These are phyloP conservation scores for Sugiyamaella chiloensis DNA, from an alignment of 805 yeast species.

Conservation along the genomic window DNA sequence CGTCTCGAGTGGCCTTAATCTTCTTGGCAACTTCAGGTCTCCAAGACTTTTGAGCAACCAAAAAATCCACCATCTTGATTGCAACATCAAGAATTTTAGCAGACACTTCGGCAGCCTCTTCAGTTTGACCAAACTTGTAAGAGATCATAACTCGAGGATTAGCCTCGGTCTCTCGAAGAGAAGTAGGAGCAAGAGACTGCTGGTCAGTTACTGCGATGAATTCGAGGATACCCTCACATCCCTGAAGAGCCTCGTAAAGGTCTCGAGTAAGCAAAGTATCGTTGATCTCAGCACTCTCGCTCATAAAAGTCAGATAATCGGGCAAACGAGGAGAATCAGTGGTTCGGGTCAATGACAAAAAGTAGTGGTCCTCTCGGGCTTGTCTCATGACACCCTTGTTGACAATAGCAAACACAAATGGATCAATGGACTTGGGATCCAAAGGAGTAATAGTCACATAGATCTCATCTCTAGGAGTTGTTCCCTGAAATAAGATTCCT, in stretches of 20 bases:
- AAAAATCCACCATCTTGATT: conserved; percentile 57
- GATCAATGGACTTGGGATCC: conserved; percentile 53
- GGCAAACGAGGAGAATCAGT: conserved; percentile 72
- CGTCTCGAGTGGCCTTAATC: conserved; percentile 71
- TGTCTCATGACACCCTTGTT: conserved; percentile 80
- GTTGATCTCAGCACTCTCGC: conserved; percentile 80
- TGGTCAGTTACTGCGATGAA: conserved; percentile 82
- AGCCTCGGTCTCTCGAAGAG: conserved; percentile 53
- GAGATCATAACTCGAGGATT: conserved; percentile 50
- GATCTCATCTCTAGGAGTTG: conserved; percentile 53
- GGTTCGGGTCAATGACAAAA: conserved; percentile 78
- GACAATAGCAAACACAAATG: conserved; percentile 79
- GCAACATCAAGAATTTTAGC: conserved; percentile 52
- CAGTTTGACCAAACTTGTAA: conserved; percentile 48
- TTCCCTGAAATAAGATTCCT: conserved; percentile 49
- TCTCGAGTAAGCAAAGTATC: conserved; percentile 55
- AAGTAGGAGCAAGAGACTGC: conserved; percentile 65
- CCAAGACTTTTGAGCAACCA: conserved; percentile 48
- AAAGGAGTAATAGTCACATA: conserved; percentile 59
- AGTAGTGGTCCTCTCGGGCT: conserved; percentile 73
- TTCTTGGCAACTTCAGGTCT: conserved; percentile 76
- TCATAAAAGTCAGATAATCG: conserved; percentile 75
- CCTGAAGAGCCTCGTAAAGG: conserved; percentile 42
- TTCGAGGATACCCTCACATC: conserved; percentile 50
- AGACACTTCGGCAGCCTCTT: conserved; percentile 49